Base-by-base conservation (phyloP, 2,329 filamentous ascomycete species). In the Paecilomyces sp. region DNA sequence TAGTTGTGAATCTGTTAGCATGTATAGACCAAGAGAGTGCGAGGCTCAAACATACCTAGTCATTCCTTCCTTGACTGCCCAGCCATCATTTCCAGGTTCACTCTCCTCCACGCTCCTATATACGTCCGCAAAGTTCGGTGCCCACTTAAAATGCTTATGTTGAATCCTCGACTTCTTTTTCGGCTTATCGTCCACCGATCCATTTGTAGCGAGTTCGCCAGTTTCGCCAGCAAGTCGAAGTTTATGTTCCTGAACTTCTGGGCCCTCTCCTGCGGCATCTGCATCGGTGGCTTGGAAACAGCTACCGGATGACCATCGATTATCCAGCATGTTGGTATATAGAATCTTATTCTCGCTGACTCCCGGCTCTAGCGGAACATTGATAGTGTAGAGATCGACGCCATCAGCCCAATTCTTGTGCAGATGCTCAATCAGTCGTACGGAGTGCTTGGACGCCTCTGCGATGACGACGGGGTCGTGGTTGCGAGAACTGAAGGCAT, bases 71-170 rank as follows among this genome's bases (percentile, higher is more conserved):
- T 89, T 89, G 25, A 99, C 90, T 36, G 88, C 88, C 91, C 93
- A 97, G 5, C 93, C 94, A 75, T 99, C 94, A 70, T 91, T 95
- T 3, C 92, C 92, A 3, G 90, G 89, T 33, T 81, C 80, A 47
- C 88, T 86, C 64, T 88, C 84, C 66, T 92, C 86, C n/a, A 97
- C 92, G 65, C 89, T 92, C 71, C 89, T 85, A 74, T 91, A 91
- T 2, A 97, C 91, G 74, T 96, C 92, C 34, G 85, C 82, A 75
- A 97, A 94, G 63, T 85, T 85, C 2, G 93, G 94, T 55, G 90
- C 86, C 94, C 94, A 97, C 76, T 93, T 95, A 81, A 97, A 97
- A 75, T 95, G 90, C 73, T 90, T 91, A 74, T 96, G 91, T 59
- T 80, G 83, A 72, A 91, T 87, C 31, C 82, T 77, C 50, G 76